Conservation (phyloP, 1,139 yeast species). For the Candida sp. region DNA sequence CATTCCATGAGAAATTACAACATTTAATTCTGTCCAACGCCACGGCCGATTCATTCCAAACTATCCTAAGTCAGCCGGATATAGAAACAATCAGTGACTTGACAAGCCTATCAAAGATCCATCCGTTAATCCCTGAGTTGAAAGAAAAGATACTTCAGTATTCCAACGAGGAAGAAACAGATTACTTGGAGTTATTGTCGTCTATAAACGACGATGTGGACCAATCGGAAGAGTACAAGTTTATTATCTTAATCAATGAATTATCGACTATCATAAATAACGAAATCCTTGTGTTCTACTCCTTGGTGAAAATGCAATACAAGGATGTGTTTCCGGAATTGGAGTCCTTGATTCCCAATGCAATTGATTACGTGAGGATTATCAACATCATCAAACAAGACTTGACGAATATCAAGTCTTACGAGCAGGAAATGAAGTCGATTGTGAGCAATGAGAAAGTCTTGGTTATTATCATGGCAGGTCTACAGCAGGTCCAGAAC, state of each 20-base stretch:
- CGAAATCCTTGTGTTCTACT: slow-evolving; percentile 57
- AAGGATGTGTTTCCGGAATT: slow-evolving; percentile 73
- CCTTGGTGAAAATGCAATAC: slow-evolving; percentile 58
- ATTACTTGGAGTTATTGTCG: slow-evolving; percentile 38
- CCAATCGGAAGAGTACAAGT: slow-evolving; percentile 45
- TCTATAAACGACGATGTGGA: slow-evolving; percentile 34
- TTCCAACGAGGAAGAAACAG: slow-evolving; percentile 27
- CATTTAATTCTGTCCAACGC: slow-evolving; percentile 15
- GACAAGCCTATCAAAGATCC: slow-evolving; percentile 24
- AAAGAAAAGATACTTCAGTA: slow-evolving; percentile 25
- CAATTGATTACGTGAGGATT: slow-evolving; percentile 65
- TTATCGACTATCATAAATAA: slow-evolving; percentile 57
- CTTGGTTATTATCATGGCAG: slow-evolving; percentile 77
- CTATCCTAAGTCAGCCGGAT: slow-evolving; percentile 18
- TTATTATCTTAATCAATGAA: slow-evolving; percentile 61
- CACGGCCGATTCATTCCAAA: slow-evolving; percentile 13
- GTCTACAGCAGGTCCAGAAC: slow-evolving; percentile 41
- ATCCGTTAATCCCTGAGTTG: slow-evolving; percentile 30
- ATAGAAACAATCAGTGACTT: slow-evolving; percentile 22
- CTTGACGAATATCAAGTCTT: slow-evolving; percentile 33
- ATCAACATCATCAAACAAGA: slow-evolving; percentile 58
- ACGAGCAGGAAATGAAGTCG: slow-evolving; percentile 38
- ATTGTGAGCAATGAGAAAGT: slow-evolving; percentile 66
- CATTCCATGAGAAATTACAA: slow-evolving; percentile 17
- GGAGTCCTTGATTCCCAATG: slow-evolving; percentile 63